Evolutionary conservation across 1,139 yeast species (phyloP), one percentile per base, ranked within the genome.

Genomic region (Pichia sp.): DNA sequence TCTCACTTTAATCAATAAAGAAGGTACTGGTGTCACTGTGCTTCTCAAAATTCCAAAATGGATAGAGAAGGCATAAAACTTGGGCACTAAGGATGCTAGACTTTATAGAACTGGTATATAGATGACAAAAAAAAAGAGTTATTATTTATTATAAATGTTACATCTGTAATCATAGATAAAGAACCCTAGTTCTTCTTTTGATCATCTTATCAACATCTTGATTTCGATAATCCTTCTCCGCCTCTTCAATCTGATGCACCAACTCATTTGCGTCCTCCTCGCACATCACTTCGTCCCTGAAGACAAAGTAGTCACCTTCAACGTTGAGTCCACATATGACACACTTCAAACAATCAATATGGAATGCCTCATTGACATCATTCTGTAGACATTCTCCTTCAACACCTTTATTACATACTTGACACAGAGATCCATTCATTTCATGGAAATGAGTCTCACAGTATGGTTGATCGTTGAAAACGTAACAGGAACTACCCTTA

Each of bases 341-440:
- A 58, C 91, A 82, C 35, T 58, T 66, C 48, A 82, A 64, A 56
- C 93, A 82, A 28, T 66, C 57, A 19, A 69, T 59, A 54, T 82
- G 93, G 67, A 81, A 82, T 44, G 80, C 70, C 51, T 78, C 84
- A 33, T 60, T 56, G 31, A 73, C 58, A 52, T 79, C 88, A 50
- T 77, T 83, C 53, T 85, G 95, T 35, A 88, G 67, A 57, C 97
- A 91, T 53, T 75, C 77, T 12, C 98, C 98, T 58, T 91, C 96
- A 37, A 91, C 85, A 15, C 94, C 95, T 5, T 52, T 52, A 9
- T 70, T 64, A 58, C 98, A 91, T 13, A 66, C 60, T 37, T 67
- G 67, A 60, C 98, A 91, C 14, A 83, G 58, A 1, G 94, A 79
- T 37, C 77, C 73, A 58, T 88, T 88, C 39, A 73, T 65, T 40